These are phyloP conservation scores for Solanum chacoense DNA, from an alignment of 305 asterid species.

Conservation along the genomic window DNA sequence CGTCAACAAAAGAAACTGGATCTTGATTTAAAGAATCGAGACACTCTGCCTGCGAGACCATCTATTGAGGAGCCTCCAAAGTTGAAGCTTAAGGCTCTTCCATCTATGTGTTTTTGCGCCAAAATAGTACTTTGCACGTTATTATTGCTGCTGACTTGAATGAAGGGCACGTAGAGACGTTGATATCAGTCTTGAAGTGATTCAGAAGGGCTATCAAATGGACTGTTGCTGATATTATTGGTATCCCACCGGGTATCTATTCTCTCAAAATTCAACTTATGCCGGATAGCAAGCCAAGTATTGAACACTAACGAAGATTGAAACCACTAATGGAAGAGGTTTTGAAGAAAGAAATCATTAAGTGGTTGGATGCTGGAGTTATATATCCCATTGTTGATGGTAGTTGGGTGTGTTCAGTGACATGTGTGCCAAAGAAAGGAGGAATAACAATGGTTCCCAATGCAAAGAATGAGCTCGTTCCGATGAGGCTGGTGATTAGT, in stretches of 20 bases:
- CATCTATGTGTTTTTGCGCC: neutral
- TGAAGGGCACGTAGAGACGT: neutral
- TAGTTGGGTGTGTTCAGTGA: neutral
- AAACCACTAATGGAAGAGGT: neutral
- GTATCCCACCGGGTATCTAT: neutral
- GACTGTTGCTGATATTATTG: neutral
- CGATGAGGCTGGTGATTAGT: neutral
- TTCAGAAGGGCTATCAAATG: neutral
- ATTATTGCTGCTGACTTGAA: neutral
- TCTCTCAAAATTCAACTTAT: neutral
- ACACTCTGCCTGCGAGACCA: neutral
- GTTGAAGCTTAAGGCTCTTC: neutral
- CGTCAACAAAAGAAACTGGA: neutral
- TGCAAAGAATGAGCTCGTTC: neutral
- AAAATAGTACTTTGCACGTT: neutral
- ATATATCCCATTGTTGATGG: neutral
- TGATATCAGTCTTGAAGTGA: neutral
- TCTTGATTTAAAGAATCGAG: neutral
- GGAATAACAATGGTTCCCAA: neutral
- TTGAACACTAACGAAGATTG: neutral
- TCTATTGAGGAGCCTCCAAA: neutral
- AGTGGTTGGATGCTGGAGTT: neutral
- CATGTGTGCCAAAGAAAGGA: neutral
- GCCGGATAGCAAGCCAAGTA: neutral
- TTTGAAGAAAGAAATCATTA: neutral